Percentiles rank a stretch among this genome's conserved stretches.
Conservation (phyloP, 2,329 filamentous ascomycete species). For the Apiospora pterosperma region DNA sequence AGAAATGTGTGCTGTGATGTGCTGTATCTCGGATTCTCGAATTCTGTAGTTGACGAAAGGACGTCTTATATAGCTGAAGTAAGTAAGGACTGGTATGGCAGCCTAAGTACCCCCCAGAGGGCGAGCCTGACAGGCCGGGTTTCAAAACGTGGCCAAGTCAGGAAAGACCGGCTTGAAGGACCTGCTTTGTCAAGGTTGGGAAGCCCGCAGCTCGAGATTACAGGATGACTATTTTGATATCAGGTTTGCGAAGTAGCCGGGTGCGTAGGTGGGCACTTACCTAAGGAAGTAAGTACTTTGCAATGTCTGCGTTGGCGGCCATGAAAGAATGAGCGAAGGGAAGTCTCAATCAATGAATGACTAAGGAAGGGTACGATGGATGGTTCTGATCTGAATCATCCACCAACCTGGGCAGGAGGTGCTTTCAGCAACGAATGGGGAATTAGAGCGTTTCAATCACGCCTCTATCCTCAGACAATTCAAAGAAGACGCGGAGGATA, state of each 20-base stretch:
- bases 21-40: not conserved
- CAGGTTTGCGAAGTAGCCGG: not conserved
- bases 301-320: not conserved
- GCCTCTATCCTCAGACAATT: no score
- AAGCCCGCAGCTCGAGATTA: not conserved
- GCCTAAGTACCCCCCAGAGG: not conserved
- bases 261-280: no score
- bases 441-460: no score
- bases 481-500: not conserved
- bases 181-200: not conserved
- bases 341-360: not conserved
- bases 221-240: not conserved
- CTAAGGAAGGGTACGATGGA: not conserved
- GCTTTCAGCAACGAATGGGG: not conserved
- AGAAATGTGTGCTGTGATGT: not conserved
- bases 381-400: not conserved
- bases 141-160: slow-evolving; percentile 4
- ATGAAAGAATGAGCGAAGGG: not conserved
- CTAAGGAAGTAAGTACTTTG: not conserved
- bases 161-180: not conserved
- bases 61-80: not conserved
- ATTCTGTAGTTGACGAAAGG: not conserved
- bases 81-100: not conserved
- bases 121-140: not conserved
- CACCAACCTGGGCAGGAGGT: not conserved